Evolutionary conservation across 176 grass and related monocot genomes (phyloP), one percentile per base, ranked within the genome.

Genomic region (Aegilops sharonensis): DNA sequence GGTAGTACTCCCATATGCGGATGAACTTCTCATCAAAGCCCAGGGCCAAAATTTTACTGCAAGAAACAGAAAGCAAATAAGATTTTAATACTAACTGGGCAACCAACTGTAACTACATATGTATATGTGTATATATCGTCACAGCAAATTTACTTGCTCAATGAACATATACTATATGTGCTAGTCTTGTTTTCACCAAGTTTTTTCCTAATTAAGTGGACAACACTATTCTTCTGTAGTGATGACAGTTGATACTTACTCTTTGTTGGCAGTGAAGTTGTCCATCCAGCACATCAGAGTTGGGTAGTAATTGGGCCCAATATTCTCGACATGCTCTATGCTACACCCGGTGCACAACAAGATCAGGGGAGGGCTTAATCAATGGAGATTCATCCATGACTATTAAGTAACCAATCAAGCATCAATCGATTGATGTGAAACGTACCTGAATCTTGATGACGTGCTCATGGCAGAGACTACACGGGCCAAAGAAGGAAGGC

Each of bases 311-410:
- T 73, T 11, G 11, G 5, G 40, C 39, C 70, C 70, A 73, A 73
- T 73, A 73, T 25, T 73, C 70, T 73, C 70, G 0, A 73, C 70
- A 45, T 73, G 70, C 70, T 73, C 70, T 27, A 73, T 73, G 70
- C 70, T 73, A 73, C 25, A 65, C 5, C 5, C 13, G 17, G 27
- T 66, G 50, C 6, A 11, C 5, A 65, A 65, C 31, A 69, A 69
- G 15, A 11, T 36, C 31, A 69, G 42, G 37, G 8, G 8, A 69
- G 8, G 31, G 17, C 2, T 18, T 69, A 69, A 36, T 69, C 32
- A 9, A 2, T 69, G 31, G 30, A 17, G 64, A 66, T 66, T 12
- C 27, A 66, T 15, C 5, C 9, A 66, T 31, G 27, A 31, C 5
- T 27, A 66, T 31, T 29, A 66, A 68, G 31, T 68, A 36, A 68